These are phyloP conservation scores for Spathaspora hagerdaliae DNA, from an alignment of 805 yeast species.

Conservation along the genomic window DNA sequence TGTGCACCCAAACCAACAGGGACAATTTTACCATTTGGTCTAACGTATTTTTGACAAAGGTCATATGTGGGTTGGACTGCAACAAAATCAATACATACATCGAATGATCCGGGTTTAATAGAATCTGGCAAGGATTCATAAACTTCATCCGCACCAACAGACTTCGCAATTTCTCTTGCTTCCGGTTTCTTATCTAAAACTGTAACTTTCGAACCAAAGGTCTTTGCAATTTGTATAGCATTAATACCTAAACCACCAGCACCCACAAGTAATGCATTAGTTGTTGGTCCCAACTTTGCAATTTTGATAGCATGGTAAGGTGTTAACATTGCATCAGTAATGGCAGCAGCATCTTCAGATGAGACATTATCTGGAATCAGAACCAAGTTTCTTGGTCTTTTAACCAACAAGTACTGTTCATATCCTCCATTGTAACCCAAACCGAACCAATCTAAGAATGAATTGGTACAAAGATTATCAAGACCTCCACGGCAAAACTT, in stretches of 20 bases:
- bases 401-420: slow-evolving; percentile 33
- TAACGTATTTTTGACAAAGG: slow-evolving; percentile 26
- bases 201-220: slow-evolving; percentile 30
- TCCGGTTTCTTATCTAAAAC: slow-evolving; percentile 31
- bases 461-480: slow-evolving; percentile 27
- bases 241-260: slow-evolving; percentile 43
- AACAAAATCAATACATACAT: slow-evolving; percentile 36
- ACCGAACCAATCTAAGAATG: slow-evolving; percentile 27
- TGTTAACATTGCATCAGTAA: slow-evolving; percentile 40
- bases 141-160: slow-evolving; percentile 39
- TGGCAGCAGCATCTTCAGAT: slow-evolving; percentile 35
- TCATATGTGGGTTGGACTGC: slow-evolving; percentile 29
- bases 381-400: slow-evolving; percentile 28
- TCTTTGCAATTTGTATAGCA: slow-evolving; percentile 34
- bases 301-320: slow-evolving; percentile 37
- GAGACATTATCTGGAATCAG: slow-evolving; percentile 36
- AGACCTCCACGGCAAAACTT: slow-evolving; percentile 28
- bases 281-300: slow-evolving; percentile 30
- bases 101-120: slow-evolving; percentile 31
- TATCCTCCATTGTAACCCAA: slow-evolving; percentile 38
- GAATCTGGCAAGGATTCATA: slow-evolving; percentile 23
- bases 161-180: slow-evolving; percentile 20
- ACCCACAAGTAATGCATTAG: slow-evolving; percentile 35
- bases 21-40: slow-evolving; percentile 34
- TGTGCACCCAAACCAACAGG: slow-evolving; percentile 42